These are phyloP conservation scores for Cystobasidium onofrii DNA, from an alignment of 768 basidiomycete species.

Conservation along the genomic window DNA sequence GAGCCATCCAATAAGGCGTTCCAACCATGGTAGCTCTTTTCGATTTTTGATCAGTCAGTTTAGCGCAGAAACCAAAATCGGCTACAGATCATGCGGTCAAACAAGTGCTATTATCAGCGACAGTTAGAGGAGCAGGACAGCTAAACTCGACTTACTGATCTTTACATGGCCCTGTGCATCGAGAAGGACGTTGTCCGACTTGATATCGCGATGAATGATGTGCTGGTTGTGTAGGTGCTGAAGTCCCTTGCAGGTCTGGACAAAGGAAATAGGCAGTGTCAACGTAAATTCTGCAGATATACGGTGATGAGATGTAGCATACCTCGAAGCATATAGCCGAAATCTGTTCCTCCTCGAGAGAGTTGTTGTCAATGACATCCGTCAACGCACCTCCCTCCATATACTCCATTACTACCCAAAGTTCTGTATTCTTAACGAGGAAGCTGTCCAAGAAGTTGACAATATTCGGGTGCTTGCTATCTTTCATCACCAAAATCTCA, in stretches of 20 bases:
- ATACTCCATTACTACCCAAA: constrained; percentile 99
- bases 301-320: constrained; percentile 41
- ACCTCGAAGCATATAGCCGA: constrained; percentile 71
- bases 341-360: constrained; percentile 81
- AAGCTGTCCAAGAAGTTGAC: constrained; percentile 99
- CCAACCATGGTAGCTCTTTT: constrained; percentile 95
- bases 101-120: neutral
- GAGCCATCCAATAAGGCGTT: constrained; percentile 99
- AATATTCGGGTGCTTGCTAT: constrained; percentile 81
- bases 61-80: constrained; percentile 95
- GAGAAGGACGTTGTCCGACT: constrained; percentile 92
- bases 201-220: constrained; percentile 98
- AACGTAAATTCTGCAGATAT: neutral
- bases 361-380: constrained; percentile 95
- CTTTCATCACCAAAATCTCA: constrained; percentile 98
- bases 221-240: constrained; percentile 92
- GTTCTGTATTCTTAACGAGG: constrained; percentile 89
- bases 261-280: constrained; percentile 73
- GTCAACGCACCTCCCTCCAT: constrained; percentile 76
- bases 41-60: constrained; percentile 63
- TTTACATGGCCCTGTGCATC: constrained; percentile 94
- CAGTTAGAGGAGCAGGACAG: neutral
- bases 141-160: constrained; percentile 61
- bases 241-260: constrained; percentile 88
- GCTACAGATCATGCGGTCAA: constrained; percentile 31